Evolutionary conservation across 345 rosid genomes (phyloP), one percentile per base, ranked within the genome.

Genomic region (Linum trigynum): DNA sequence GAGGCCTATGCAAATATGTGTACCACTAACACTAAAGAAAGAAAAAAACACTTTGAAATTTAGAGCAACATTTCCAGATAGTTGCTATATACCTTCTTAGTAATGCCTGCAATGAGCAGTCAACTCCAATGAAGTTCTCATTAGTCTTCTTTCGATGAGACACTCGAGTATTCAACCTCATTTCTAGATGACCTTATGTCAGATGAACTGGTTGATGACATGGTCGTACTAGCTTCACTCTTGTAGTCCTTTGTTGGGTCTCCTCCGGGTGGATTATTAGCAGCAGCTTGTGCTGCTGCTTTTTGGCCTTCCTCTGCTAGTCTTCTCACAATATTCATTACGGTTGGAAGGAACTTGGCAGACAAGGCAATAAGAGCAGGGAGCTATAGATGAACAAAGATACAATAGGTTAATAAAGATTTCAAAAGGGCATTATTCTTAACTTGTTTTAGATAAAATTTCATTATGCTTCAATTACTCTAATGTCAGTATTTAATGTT

Each of bases 301-400:
- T 69, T 65, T 68, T 87, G 76, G 39, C 96, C 99, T 72, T 84
- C 87, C 71, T 82, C 86, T 0, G 92, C 95, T 64, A 95, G 85
- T 72, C 82, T 91, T 71, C 70, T 88, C 11, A 95, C 76, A 76
- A 95, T 89, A 80, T 91, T 95, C 97, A 89, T 85, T 17, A 95
- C 69, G 7, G 97, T 94, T 16, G 97, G 99, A 70, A 94, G 72
- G 67, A 94, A 79, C 77, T 89, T 95, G 45, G 90, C 67, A 1
- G 92, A 87, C 74, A 94, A 71, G 23, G 96, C 82, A 67, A 94
- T 70, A 65, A 90, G 77, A 71, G 95, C 97, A 2, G 96, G 89
- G 67, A 94, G 85, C 99, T 94, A 89, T 58, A 75, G 66, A 23
- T 23, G 0, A 23, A 23, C 32, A 23, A 23, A 23, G 32, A 23